A percentile compares a stretch with the other conserved stretches of the same genome.
Conservation (phyloP, 495 filamentous ascomycete genomes). For the Daldinia vernicosa region DNA sequence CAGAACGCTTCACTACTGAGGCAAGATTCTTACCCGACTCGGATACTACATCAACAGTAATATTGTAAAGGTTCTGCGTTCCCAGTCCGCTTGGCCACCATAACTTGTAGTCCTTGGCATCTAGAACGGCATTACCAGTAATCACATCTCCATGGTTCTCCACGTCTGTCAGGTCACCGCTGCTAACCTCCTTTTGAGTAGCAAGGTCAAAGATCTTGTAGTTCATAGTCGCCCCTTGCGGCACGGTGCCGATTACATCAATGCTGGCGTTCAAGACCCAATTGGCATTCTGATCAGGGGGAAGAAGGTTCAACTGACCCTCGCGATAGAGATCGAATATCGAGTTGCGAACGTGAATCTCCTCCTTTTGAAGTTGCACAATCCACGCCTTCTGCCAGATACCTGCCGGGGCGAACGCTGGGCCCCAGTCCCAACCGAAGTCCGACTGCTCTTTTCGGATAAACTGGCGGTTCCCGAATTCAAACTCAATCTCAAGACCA, state of each 20-base stretch:
- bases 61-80: slow-evolving; percentile 66
- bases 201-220: slow-evolving; percentile 64
- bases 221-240: slow-evolving; percentile 55
- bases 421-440: slow-evolving; percentile 79
- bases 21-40: slow-evolving; percentile 50
- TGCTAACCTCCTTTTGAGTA: slow-evolving; percentile 56
- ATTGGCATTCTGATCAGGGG: slow-evolving; percentile 66
- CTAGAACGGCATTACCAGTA: slow-evolving; percentile 60
- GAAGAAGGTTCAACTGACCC: slow-evolving; percentile 68
- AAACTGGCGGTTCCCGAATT: slow-evolving; percentile 67
- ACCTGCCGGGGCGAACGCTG: slow-evolving; percentile 72
- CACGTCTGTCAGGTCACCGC: slow-evolving; percentile 55
- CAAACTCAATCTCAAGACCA: slow-evolving; percentile 57
- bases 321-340: slow-evolving; percentile 68
- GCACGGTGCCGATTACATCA: slow-evolving; percentile 66
- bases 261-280: slow-evolving; percentile 78
- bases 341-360: slow-evolving; percentile 66
- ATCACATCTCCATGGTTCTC: slow-evolving; percentile 58
- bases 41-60: slow-evolving; percentile 60
- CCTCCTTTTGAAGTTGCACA: slow-evolving; percentile 59
- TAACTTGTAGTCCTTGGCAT: slow-evolving; percentile 58
- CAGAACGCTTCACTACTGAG: slow-evolving; percentile 64
- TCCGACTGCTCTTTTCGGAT: slow-evolving; percentile 76
- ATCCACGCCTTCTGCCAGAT: slow-evolving; percentile 71
- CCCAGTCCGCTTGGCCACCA: slow-evolving; percentile 74